These are phyloP conservation scores for Pyricularia sp. DNA, from an alignment of 2,329 filamentous ascomycete genomes.

Conservation along the genomic window DNA sequence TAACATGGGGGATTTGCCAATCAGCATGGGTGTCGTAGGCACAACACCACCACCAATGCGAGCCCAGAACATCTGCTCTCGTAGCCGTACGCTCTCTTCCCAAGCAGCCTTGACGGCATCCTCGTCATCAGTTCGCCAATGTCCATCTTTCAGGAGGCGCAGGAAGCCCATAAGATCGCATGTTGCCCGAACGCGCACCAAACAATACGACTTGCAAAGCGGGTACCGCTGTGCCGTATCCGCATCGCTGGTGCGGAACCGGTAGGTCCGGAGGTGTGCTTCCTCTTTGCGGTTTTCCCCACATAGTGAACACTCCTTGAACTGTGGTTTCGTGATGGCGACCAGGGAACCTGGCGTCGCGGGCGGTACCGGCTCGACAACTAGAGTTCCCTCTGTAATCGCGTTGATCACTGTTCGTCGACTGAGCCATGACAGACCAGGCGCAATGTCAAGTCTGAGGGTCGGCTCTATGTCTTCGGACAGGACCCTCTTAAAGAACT, in stretches of 20 bases:
- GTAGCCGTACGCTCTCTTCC: constrained; percentile 84
- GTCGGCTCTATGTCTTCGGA: constrained; percentile 93
- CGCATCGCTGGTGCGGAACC: constrained; percentile 81
- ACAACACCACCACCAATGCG: constrained; percentile 86
- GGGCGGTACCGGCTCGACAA: constrained; percentile 78
- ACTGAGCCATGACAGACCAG: constrained; percentile 87
- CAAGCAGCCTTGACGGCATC: constrained; percentile 82
- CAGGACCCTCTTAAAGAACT: constrained; percentile 86
- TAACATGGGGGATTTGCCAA: neutral
- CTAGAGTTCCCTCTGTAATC: constrained; percentile 74
- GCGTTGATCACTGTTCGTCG: constrained; percentile 75
- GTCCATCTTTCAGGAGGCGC: constrained; percentile 83
- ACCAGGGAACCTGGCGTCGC: constrained; percentile 24
- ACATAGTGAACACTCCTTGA: constrained; percentile 74
- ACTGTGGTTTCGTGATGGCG: constrained; percentile 40
- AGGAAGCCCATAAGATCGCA: constrained; percentile 92
- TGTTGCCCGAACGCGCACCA: constrained; percentile 72
- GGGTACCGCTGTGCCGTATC: constrained; percentile 84
- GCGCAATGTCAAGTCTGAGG: constrained; percentile 77
- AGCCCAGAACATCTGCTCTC: constrained; percentile 97
- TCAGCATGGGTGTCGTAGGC: constrained; percentile 34
- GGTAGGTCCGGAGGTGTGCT: constrained; percentile 67
- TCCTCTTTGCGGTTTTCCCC: constrained; percentile 70
- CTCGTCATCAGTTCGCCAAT: constrained; percentile 75
- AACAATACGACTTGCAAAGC: constrained; percentile 72